Evolutionary conservation across 73 alveolate genomes (phyloP), one percentile per base, ranked within the genome.

Genomic region (Diophrys appendiculata): DNA sequence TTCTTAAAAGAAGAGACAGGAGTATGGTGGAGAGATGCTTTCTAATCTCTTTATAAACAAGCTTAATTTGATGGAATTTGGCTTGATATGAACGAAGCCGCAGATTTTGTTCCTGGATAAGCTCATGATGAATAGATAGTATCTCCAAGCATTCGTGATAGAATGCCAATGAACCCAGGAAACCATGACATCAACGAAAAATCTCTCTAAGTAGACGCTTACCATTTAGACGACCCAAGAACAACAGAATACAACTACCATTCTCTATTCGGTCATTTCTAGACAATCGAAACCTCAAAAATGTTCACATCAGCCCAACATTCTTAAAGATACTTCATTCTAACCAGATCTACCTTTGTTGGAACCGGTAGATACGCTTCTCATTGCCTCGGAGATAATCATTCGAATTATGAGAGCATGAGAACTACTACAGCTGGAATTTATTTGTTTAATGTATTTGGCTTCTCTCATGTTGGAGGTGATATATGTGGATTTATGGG

Each of bases 381-480:
- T 70, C 99, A 97, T 82, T 96, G 99, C 99, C 85, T 94, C 75
- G 99, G 99, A 5, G 99, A 97, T 84, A 97, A 97, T 90, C 89
- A 78, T 68, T 88, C 99, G 28, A 74, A 91, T 28, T 89, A 89
- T 83, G 91, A 89, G 69, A 81, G 75, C 33, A 70, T 94, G 90
- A 69, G 74, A 54, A 56, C 64, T 78, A 92, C 98, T 0, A 85
- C 92, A 2, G 82, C 89, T 25, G 93, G 97, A 28, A 68, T 92
- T 26, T 91, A 72, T 72, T 54, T 74, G 52, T 93, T 92, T 83
- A 90, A 95, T 82, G 81, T 97, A 71, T 97, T 90, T 92, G 99
- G 99, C 29, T 93, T 97, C 72, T 98, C 99, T 0, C 80, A 93
- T 71, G 80, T 93, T 27, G 99, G 99, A 28, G 97, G 98, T 60